Conservation (phyloP, 2,329 filamentous ascomycete species). For the Chrysoporthe deuterocubensis region DNA sequence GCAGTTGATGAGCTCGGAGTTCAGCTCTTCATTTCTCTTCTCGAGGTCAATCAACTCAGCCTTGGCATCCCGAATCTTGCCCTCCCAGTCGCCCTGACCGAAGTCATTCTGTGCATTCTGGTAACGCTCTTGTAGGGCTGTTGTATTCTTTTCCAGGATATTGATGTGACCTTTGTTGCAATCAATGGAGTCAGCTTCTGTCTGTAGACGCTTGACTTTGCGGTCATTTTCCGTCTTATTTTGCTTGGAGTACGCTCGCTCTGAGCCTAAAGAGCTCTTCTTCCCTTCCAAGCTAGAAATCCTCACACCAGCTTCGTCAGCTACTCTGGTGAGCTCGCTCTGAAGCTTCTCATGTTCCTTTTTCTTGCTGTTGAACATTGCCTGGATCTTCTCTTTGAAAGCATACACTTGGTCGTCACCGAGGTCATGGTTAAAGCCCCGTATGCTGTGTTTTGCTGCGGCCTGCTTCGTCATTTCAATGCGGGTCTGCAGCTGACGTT, state of each 20-base stretch:
- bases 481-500: slow-evolving; percentile 75
- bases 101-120: slow-evolving; percentile 65
- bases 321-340: slow-evolving; percentile 73
- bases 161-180: slow-evolving; percentile 86
- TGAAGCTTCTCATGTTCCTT: slow-evolving; percentile 75
- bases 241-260: slow-evolving; percentile 73
- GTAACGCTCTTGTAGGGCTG: slow-evolving; percentile 69
- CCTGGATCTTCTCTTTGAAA: slow-evolving; percentile 79
- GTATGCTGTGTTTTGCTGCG: slow-evolving; percentile 76
- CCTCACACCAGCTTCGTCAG: slow-evolving; percentile 70
- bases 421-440: slow-evolving; percentile 81
- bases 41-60: slow-evolving; percentile 71
- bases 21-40: slow-evolving; percentile 71
- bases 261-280: slow-evolving; percentile 73
- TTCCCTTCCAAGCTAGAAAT: slow-evolving; percentile 76
- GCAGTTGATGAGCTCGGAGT: slow-evolving; percentile 80
- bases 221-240: slow-evolving; percentile 76
- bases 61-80: slow-evolving; percentile 69
- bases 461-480: slow-evolving; percentile 77
- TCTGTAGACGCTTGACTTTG: slow-evolving; percentile 68
- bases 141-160: slow-evolving; percentile 73
- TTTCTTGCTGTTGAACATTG: slow-evolving; percentile 77
- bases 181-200: slow-evolving; percentile 71
- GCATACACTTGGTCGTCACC: slow-evolving; percentile 73
- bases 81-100: slow-evolving; percentile 69